Evolutionary conservation across 352 stramenopile species (phyloP), one percentile per base, ranked within the genome.

Genomic region (Globisporangium nunn): DNA sequence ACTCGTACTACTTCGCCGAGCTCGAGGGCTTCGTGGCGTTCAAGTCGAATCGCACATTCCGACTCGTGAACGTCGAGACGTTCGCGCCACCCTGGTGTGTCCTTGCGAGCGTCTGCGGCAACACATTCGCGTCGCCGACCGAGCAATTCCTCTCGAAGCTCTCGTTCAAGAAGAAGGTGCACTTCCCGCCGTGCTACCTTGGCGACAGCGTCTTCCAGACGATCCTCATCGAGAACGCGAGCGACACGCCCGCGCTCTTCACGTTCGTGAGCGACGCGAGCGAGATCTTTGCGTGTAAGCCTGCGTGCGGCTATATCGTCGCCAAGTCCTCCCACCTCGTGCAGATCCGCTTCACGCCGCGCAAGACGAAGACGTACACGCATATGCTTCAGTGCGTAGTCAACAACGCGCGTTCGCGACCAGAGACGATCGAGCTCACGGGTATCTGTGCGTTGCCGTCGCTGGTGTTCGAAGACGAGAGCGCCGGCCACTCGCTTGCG

Each of bases 11-110:
- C 66, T 91, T 94, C 50, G 74, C 74, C 15, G 89, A 97, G 64
- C 69, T 97, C 7, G 92, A 97, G 58, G 87, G 74, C 23, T 93
- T 80, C 54, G 85, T 87, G 40, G 88, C 84, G 18, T 97, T 97
- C 62, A 96, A 97, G 56, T 96, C 88, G 10, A 97, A 98, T 59
- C 78, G 89, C 35, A 97, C 87, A 12, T 98, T 98, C 58, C 87
- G 93, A 6, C 79, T 97, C 31, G 93, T 98, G 2, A 95, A 97
- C 56, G 86, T 96, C 49, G 72, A 88, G 39, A 96, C 88, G 17
- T 92, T 98, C 45, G 91, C 87, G 33, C 91, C 93, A 15, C 90
- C 93, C 18, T 98, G 88, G 90, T 93, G 75, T 47, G 44, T 97
- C 1, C 66, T 84, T 5, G 54, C 90, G 14, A 81, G 79, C 29